Conservation (phyloP, 139 green algal genomes). For the Chlorella ohadii region DNA sequence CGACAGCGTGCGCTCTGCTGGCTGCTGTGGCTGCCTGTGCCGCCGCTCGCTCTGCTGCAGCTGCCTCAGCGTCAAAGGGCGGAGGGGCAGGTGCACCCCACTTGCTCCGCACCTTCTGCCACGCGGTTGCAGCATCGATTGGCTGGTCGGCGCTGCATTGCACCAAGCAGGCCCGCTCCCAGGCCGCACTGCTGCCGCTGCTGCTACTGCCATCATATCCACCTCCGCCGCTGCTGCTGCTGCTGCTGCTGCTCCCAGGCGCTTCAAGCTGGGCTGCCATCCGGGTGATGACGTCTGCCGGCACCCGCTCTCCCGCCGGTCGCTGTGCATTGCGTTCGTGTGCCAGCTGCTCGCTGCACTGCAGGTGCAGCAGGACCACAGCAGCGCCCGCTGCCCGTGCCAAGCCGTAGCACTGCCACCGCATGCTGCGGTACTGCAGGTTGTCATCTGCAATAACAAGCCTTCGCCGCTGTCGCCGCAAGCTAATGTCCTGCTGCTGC, state of each 20-base stretch:
- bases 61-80: not conserved
- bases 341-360: constrained; percentile 6
- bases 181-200: not conserved
- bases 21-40: constrained; percentile 20
- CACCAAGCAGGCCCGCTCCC: not conserved
- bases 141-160: not conserved
- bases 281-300: not conserved
- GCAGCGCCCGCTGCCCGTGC: not conserved
- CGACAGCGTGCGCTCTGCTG: constrained; percentile 1
- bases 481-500: not conserved
- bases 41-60: not conserved
- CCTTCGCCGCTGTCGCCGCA: not conserved
- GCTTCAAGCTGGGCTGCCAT: constrained; percentile 19
- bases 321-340: constrained; percentile 4
- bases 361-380: constrained; percentile 7
- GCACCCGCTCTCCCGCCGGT: not conserved
- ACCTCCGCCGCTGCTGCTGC: not conserved
- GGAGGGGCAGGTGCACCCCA: constrained; percentile 1
- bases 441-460: constrained; percentile 30
- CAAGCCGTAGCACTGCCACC: constrained; percentile 10
- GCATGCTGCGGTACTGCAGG: constrained; percentile 30
- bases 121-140: not conserved
- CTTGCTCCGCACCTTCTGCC: constrained; percentile 5
- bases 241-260: not conserved
- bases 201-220: too few species aligned